Evolutionary conservation across 352 stramenopile genomes (phyloP).

Genomic region (Phytopythium helicoides): DNA sequence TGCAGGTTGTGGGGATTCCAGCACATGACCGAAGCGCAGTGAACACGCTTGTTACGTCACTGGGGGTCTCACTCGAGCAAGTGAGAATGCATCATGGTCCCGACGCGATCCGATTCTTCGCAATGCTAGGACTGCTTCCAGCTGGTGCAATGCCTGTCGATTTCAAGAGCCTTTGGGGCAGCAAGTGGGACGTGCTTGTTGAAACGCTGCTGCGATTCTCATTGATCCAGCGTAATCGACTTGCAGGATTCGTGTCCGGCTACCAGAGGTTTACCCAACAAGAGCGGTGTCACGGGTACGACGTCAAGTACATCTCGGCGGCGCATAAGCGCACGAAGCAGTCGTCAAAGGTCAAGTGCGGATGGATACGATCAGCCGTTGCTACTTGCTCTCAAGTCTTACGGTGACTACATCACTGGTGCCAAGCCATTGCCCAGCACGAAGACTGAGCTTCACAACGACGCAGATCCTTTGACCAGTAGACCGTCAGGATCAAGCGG

Average conservation of each 20-base stretch:
- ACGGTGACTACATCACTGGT: conserved; percentile 70
- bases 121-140: conserved; percentile 62
- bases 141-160: conserved; percentile 73
- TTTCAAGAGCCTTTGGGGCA: conserved; percentile 73
- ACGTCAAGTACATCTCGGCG: conserved; percentile 4
- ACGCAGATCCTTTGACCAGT: conserved; percentile 23
- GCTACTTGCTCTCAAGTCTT: conserved; percentile 59
- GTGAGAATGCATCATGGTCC: conserved; percentile 62
- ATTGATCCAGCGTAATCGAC: conserved; percentile 70
- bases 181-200: conserved; percentile 59
- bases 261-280: conserved; percentile 55
- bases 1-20: conserved; percentile 62
- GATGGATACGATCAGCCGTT: conserved; percentile 61
- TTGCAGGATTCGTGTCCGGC: conserved; percentile 59
- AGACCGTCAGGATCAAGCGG: conserved; percentile 10
- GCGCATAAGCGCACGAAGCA: conserved; percentile 6
- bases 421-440: conserved; percentile 7
- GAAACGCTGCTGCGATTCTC: conserved; percentile 74
- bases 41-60: conserved; percentile 72
- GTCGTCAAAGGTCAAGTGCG: conserved; percentile 26
- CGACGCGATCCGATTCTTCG: conserved; percentile 76
- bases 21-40: conserved; percentile 68
- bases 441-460: conserved; percentile 21
- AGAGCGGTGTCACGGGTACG: conserved; percentile 23
- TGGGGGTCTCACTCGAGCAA: conserved; percentile 74